phyloP scores from a whole-genome alignment of 441 rosid species.

The Brassica hybrid region DNA sequence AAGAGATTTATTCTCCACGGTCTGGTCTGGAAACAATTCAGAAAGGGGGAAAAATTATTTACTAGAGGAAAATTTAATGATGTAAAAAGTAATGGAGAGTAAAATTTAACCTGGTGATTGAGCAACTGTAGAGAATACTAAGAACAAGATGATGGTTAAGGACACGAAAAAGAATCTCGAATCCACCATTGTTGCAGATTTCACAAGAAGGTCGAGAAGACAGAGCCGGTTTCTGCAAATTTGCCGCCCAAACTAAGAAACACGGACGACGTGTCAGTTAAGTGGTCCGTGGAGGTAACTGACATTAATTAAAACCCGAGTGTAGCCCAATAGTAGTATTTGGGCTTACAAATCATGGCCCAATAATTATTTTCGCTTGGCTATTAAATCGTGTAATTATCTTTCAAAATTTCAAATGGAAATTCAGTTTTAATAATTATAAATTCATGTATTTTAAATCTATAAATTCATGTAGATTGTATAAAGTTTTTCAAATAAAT shows the following conservation, averaged over 20 bases:
- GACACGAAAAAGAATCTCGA: background rate
- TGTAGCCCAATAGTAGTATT: background rate
- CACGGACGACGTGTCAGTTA: constrained; percentile 4
- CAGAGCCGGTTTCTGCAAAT: background rate
- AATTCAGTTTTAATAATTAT: too few species aligned
- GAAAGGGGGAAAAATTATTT: background rate
- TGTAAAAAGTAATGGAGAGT: background rate
- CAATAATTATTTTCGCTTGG: background rate
- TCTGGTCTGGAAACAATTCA: constrained; percentile 42
- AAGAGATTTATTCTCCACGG: constrained; percentile 20
- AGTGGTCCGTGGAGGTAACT: constrained; percentile 9
- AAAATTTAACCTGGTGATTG: constrained; percentile 12
- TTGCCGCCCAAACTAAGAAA: background rate
- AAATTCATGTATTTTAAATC: too few species aligned
- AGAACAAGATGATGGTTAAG: constrained; percentile 1
- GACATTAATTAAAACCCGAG: background rate
- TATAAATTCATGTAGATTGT: too few species aligned
- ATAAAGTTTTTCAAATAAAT: too few species aligned
- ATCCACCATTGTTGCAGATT: constrained; percentile 17
- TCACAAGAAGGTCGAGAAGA: background rate
- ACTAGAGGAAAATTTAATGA: background rate
- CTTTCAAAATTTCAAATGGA: background rate
- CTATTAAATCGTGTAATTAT: background rate
- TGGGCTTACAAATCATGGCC: background rate
- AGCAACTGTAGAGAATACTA: constrained; percentile 19